These are phyloP conservation scores for Ottelia alismoides DNA, from an alignment of 106 monocot genomes.

Conservation along the genomic window DNA sequence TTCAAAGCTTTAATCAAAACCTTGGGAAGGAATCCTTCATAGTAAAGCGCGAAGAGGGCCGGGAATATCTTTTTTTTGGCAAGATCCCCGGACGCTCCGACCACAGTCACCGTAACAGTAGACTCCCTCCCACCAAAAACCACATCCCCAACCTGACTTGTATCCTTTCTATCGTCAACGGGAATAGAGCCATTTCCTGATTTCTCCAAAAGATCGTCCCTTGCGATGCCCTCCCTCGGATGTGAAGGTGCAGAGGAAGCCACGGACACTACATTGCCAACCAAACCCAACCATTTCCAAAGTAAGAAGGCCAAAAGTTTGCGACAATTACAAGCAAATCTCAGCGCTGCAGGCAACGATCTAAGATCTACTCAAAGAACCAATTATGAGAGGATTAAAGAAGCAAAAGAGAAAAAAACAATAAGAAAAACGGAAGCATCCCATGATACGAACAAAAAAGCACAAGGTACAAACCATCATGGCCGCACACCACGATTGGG, in stretches of 20 bases:
- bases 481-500: too few relatives aligned
- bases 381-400: too few relatives aligned
- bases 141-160: conserved; percentile 1
- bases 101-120: conserved; percentile 83
- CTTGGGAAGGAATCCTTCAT: conserved; percentile 89
- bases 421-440: too few relatives aligned
- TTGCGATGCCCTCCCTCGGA: neutral
- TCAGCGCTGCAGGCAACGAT: too few relatives aligned
- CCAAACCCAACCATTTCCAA: too few relatives aligned
- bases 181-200: conserved; percentile 34
- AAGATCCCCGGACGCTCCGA: conserved; percentile 93
- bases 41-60: conserved; percentile 87
- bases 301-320: too few relatives aligned
- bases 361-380: too few relatives aligned
- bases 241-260: neutral
- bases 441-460: too few relatives aligned
- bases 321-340: too few relatives aligned
- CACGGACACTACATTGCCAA: too few relatives aligned
- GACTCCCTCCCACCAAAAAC: conserved; percentile 17
- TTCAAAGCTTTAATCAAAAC: conserved; percentile 15
- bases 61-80: conserved; percentile 98
- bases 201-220: conserved; percentile 3
- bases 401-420: too few relatives aligned
- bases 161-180: conserved; percentile 17
- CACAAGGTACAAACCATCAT: too few relatives aligned